A percentile compares a stretch with the other conserved stretches of the same genome.
Evolutionary conservation across 2,329 filamentous ascomycete species (phyloP).

Genomic region (Paramyrothecium sp.): DNA sequence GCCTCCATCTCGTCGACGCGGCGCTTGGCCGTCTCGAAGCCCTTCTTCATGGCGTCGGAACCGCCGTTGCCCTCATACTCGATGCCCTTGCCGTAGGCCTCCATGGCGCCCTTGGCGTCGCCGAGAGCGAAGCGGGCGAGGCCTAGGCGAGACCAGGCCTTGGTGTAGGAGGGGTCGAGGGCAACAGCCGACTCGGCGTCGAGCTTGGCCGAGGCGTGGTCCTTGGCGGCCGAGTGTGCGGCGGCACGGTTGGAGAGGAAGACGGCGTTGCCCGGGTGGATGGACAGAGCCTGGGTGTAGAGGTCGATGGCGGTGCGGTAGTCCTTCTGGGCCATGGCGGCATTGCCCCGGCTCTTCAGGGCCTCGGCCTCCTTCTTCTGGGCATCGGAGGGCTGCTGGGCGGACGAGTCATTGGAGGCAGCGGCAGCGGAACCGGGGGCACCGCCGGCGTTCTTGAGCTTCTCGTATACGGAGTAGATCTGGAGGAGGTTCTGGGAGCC

Average conservation of each 20-base stretch:
- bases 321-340: conserved; percentile 93
- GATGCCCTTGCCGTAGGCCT: conserved; percentile 91
- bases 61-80: conserved; percentile 92
- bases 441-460: conserved; percentile 65
- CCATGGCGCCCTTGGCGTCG: conserved; percentile 87
- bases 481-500: conserved; percentile 83
- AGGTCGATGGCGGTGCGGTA: conserved; percentile 78
- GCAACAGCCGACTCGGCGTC: conserved; percentile 90
- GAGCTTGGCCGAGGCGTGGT: conserved; percentile 79
- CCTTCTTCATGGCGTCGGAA: conserved; percentile 96
- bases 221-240: conserved; percentile 79
- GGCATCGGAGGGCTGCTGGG: conserved; percentile 43
- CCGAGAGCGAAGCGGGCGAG: conserved; percentile 89
- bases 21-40: conserved; percentile 88
- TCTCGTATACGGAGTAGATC: conserved; percentile 97
- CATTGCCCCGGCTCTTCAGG: conserved; percentile 88
- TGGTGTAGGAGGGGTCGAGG: conserved; percentile 90
- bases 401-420: conserved; percentile 16
- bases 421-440: conserved; percentile 23
- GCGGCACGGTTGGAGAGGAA: conserved; percentile 98
- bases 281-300: conserved; percentile 82
- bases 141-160: conserved; percentile 93
- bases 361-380: conserved; percentile 80
- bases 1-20: conserved; percentile 77
- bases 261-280: conserved; percentile 85